Base-by-base conservation (phyloP, 305 asterid species). In the Striga hermonthica region DNA sequence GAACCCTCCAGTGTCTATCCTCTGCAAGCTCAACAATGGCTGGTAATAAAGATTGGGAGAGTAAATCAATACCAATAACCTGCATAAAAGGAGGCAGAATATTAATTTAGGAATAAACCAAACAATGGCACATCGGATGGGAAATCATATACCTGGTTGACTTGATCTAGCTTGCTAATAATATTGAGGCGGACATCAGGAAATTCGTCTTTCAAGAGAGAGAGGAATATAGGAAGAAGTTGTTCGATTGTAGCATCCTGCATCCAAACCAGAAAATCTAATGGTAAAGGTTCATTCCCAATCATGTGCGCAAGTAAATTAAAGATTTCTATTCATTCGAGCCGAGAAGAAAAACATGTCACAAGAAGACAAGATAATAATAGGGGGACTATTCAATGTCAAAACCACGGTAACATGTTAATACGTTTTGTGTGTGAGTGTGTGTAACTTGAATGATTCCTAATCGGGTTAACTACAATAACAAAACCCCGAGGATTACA, bases 191-290 rank as follows among this genome's bases (percentile, higher is more conserved):
- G 88, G 38, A 87, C 95, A 64, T 87, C 92, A 0, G 97, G 97
- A 75, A 90, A 90, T 76, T 90, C 97, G 60, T 90, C 97, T 83
- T 90, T 90, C 76, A 87, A 74, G 69, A 90, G 95, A 59, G 95
- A 85, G 57, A 90, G 97, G 78, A 90, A 90, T 76, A 90, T 87
- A 28, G 97, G 97, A 64, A 90, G 95, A 79, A 90, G 97, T 73
- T 90, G 97, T 72, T 90, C 97, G 57, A 87, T 84, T 62, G 97
- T 90, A 44, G 97, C 95, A 72, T 84, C 97, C 97, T 90, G 88
- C 80, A 82, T 64, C 44, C 61, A 34, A 62, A 58, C 56, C 57
- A 15, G 22, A 71, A 64, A 67, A 60, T 11, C 41, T 47, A 59
- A 72, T 38, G 66, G 16, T 57, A 9, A 44, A 39, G 44, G 14